phyloP scores from a whole-genome alignment of 2,329 filamentous ascomycete species.

The Aspergillus fischeri region DNA sequence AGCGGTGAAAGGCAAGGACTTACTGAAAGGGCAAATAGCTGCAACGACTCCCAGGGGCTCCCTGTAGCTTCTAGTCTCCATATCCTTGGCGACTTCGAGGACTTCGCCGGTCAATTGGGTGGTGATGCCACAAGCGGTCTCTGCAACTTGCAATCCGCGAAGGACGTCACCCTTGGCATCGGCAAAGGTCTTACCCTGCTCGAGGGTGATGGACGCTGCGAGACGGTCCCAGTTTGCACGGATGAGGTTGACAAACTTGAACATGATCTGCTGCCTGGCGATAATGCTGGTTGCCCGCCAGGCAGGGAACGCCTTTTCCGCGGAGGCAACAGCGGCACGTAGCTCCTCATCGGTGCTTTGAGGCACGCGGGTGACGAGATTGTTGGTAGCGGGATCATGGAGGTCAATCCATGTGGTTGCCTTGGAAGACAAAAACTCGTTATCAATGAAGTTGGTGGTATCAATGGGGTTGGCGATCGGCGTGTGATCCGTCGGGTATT shows the following conservation, averaged over 20 bases:
- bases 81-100: slow-evolving; percentile 66
- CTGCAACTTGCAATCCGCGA: slow-evolving; percentile 62
- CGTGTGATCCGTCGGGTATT: slow-evolving; percentile 55
- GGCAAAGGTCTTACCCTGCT: slow-evolving; percentile 66
- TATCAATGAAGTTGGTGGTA: slow-evolving; percentile 62
- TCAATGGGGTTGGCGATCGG: slow-evolving; percentile 52
- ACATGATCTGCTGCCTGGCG: slow-evolving; percentile 60
- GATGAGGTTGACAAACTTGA: slow-evolving; percentile 62
- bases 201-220: slow-evolving; percentile 61
- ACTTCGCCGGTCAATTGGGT: slow-evolving; percentile 63
- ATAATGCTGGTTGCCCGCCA: slow-evolving; percentile 61
- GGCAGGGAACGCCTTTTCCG: slow-evolving; percentile 59
- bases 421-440: slow-evolving; percentile 56
- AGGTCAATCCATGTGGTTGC: slow-evolving; percentile 61
- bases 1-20: slow-evolving; percentile 23
- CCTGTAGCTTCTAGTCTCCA: slow-evolving; percentile 64
- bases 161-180: slow-evolving; percentile 65
- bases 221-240: slow-evolving; percentile 62
- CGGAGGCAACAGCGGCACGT: slow-evolving; percentile 57
- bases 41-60: slow-evolving; percentile 63
- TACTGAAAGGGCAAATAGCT: slow-evolving; percentile 64
- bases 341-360: slow-evolving; percentile 63
- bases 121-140: slow-evolving; percentile 64
- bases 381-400: slow-evolving; percentile 63
- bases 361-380: slow-evolving; percentile 61